Evolutionary conservation across 179 eudicot genomes (phyloP), one percentile per base, ranked within the genome.

Genomic region (Drosera spatulata): DNA sequence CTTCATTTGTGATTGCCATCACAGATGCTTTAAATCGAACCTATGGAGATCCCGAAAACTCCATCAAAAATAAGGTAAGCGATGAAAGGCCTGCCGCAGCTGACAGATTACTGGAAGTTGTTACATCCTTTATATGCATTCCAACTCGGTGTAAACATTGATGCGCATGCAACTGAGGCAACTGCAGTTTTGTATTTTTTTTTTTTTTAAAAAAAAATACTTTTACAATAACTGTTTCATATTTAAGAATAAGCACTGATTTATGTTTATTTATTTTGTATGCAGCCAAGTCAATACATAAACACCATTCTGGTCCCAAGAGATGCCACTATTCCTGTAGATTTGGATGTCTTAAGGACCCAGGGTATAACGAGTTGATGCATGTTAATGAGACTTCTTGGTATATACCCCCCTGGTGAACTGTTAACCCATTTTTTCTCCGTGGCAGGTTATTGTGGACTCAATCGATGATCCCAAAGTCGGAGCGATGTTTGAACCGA

Each of bases 1-100:
- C 99, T 64, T 73, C 85, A 71, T 93, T 89, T 66, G 88, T 89
- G 55, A 89, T 94, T 53, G 93, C 99, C 49, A 86, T 93, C 74
- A 76, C 94, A 10, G 95, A 93, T 83, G 95, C 99, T 71, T 75
- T 93, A 40, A 93, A 93, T 76, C 81, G 99, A 65, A 89, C 91
- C 41, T 73, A 83, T 70, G 95, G 95, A 58, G 74, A 73, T 63
- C 72, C 76, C 41, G 78, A 75, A 41, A 84, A 93, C 50, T 71
- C 88, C 75, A 88, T 93, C 9, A 56, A 71, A 60, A 85, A 83
- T 59, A 67, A 61, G 55, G 99, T 93, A 73, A 84, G 93, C 78
- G 41, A 73, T 12, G 55, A 15, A 51, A 5, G 15, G 39, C 15
- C 55, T 6, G 13, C 4, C 13, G 4, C 11, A 15, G 11, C 4